These are phyloP conservation scores for Rhizopogon vulgaris DNA, from an alignment of 768 basidiomycete species.

Conservation along the genomic window DNA sequence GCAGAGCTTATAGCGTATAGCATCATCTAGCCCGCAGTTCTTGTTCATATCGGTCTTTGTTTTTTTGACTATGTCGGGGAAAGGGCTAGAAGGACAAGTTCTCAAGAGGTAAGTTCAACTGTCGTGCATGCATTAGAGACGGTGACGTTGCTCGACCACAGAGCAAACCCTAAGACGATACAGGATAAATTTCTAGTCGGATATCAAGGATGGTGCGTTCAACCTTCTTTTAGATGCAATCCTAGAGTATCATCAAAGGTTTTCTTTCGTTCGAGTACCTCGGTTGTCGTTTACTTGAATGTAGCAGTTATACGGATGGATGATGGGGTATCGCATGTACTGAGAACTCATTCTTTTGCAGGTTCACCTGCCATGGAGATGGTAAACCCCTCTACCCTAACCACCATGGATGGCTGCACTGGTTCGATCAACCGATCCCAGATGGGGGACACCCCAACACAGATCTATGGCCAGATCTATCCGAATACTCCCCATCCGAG, in stretches of 20 bases:
- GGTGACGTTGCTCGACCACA: constrained; percentile 10
- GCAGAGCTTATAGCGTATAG: too few species aligned
- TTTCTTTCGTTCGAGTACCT: neutral
- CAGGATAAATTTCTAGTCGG: constrained; percentile 82
- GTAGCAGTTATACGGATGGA: too few species aligned
- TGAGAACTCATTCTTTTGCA: constrained; percentile 22
- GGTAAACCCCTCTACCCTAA: constrained; percentile 62
- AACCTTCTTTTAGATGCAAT: neutral
- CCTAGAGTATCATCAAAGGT: neutral
- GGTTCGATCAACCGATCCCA: constrained; percentile 64
- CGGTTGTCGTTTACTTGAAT: neutral
- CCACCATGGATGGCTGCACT: constrained; percentile 86
- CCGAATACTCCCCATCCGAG: constrained; percentile 64
- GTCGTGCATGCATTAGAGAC: neutral
- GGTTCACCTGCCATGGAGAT: constrained; percentile 71
- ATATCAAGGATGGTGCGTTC: constrained; percentile 77
- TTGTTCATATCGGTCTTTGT: too few species aligned
- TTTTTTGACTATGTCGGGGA: neutral
- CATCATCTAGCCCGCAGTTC: neutral
- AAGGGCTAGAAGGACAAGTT: constrained; percentile 1
- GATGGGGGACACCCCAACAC: constrained; percentile 66
- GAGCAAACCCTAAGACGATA: constrained; percentile 70
- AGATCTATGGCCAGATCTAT: constrained; percentile 78
- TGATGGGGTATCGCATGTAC: neutral
- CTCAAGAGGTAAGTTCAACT: constrained; percentile 6